Evolutionary conservation across 441 rosid species (phyloP).

Genomic region (Brassica hybrid): DNA sequence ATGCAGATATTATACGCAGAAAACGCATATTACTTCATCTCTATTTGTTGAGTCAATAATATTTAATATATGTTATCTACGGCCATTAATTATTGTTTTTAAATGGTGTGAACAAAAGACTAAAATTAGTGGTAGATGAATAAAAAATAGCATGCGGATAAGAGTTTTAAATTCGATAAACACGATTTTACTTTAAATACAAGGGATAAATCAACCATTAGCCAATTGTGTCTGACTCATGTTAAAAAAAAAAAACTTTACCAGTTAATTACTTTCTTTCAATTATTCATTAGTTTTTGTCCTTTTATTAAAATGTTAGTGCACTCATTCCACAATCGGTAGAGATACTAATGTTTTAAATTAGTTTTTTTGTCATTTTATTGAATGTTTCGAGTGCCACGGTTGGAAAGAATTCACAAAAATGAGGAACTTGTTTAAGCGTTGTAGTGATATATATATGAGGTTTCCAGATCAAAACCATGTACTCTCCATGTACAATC

Average conservation of each 20-base stretch:
- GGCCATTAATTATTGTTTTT: neutral
- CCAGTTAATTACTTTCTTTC: constrained; percentile 12
- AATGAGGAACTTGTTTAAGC: neutral
- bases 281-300: neutral
- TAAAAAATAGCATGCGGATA: neutral
- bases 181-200: constrained; percentile 1
- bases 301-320: neutral
- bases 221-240: constrained; percentile 43
- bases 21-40: constrained; percentile 26
- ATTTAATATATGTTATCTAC: constrained; percentile 20
- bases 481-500: constrained; percentile 2
- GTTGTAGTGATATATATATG: neutral
- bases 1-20: constrained; percentile 21
- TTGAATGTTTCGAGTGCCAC: neutral
- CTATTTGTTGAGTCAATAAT: constrained; percentile 26
- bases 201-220: constrained; percentile 33
- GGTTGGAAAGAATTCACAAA: neutral
- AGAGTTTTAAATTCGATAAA: neutral
- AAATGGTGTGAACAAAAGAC: constrained; percentile 24
- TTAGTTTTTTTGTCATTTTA: neutral
- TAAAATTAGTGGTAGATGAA: constrained; percentile 31
- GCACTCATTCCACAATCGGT: constrained; percentile 19
- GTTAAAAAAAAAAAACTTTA: constrained; percentile 26
- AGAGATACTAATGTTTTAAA: neutral
- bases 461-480: neutral